These are phyloP conservation scores for Lophium mytilinum DNA, from an alignment of 495 filamentous ascomycete genomes.

Conservation along the genomic window DNA sequence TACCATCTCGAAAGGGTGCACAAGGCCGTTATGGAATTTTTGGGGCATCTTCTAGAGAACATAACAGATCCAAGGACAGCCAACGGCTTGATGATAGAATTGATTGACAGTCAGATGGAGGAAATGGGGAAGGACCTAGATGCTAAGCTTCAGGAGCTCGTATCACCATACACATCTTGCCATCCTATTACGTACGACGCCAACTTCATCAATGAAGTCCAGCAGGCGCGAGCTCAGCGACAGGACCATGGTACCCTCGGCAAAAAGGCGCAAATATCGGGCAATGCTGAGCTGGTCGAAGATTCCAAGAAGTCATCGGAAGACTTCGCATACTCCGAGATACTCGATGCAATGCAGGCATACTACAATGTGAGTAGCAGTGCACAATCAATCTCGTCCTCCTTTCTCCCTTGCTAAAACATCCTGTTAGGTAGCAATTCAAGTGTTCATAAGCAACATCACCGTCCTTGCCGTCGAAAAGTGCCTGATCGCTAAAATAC, in stretches of 20 bases:
- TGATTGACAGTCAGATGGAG: background rate
- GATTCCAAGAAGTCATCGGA: background rate
- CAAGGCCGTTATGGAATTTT: background rate
- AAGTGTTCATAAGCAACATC: constrained; percentile 54
- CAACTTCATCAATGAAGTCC: background rate
- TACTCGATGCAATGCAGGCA: constrained; percentile 22
- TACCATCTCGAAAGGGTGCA: background rate
- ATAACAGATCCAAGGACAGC: background rate
- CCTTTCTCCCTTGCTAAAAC: background rate
- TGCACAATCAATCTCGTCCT: background rate
- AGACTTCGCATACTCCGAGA: constrained; percentile 12
- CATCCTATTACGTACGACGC: background rate
- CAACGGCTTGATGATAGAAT: background rate
- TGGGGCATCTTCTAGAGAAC: background rate
- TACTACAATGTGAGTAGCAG: constrained; percentile 22
- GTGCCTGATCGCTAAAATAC: constrained; percentile 3
- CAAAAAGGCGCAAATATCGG: too few species aligned
- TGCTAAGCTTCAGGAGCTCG: background rate
- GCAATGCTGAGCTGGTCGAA: background rate
- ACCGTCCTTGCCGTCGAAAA: constrained; percentile 30
- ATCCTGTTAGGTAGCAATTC: constrained; percentile 45
- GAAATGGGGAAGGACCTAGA: background rate
- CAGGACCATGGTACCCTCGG: background rate
- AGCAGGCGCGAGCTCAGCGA: background rate
- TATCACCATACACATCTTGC: background rate